Conservation (phyloP, 2,329 filamentous ascomycete species). For the Aspergillus felis region DNA sequence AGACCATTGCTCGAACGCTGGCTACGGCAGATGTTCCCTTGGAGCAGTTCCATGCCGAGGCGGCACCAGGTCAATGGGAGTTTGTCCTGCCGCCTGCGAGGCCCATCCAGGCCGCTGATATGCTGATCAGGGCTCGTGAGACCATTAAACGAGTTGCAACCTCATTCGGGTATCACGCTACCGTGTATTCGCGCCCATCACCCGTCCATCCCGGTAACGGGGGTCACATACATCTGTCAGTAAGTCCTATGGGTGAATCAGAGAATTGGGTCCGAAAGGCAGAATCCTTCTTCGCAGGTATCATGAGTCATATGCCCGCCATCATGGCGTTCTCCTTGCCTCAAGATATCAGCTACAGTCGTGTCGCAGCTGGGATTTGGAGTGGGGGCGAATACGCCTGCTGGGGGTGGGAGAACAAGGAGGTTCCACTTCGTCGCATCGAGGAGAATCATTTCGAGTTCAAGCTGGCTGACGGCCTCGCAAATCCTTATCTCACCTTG, state of each 20-base stretch:
- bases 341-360: conserved; percentile 20
- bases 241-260: conserved; percentile 6
- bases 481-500: conserved; percentile 27
- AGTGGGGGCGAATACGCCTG: conserved; percentile 23
- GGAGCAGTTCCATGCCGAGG: conserved; percentile 25
- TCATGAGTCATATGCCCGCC: conserved; percentile 20
- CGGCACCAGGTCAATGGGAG: conserved; percentile 23
- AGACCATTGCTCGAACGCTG: conserved; percentile 15
- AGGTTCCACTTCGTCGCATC: conserved; percentile 21
- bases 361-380: conserved; percentile 22
- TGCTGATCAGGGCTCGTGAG: conserved; percentile 19
- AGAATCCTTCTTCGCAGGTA: conserved; percentile 22
- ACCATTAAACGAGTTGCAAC: conserved; percentile 15
- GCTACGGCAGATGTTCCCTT: conserved; percentile 16
- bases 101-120: conserved; percentile 20
- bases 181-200: conserved; percentile 17
- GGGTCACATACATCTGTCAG: conserved; percentile 24
- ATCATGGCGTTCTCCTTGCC: conserved; percentile 22
- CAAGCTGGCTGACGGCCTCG: conserved; percentile 25
- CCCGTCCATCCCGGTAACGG: conserved; percentile 14
- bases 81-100: conserved; percentile 19
- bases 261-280: neutral
- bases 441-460: conserved; percentile 20
- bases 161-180: conserved; percentile 16
- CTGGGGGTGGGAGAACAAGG: conserved; percentile 27